phyloP scores from a whole-genome alignment of 768 basidiomycete species.

The Pholiota molesta region DNA sequence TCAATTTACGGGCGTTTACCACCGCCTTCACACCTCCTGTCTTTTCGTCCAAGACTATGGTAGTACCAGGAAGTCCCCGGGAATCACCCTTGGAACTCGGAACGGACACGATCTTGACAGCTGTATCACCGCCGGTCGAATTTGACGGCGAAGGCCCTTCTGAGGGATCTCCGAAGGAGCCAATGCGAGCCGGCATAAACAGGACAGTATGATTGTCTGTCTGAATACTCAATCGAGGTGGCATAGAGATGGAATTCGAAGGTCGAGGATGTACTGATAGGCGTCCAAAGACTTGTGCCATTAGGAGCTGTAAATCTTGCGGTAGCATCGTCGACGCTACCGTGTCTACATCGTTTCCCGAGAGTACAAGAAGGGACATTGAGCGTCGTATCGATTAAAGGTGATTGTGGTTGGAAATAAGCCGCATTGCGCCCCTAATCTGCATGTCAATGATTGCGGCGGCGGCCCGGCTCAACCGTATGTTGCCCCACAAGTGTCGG shows the following conservation, averaged over 20 bases:
- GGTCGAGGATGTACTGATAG: constrained; percentile 29
- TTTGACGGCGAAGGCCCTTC: background rate
- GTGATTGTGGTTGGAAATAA: background rate
- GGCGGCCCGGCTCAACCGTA: too few species aligned
- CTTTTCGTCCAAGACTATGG: constrained; percentile 71
- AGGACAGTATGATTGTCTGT: constrained; percentile 61
- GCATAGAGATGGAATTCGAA: background rate
- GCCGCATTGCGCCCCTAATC: background rate
- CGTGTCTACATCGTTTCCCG: constrained; percentile 56
- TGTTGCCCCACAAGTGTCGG: too few species aligned
- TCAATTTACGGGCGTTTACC: constrained; percentile 77
- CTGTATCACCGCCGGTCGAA: constrained; percentile 44
- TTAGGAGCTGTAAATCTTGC: constrained; percentile 51
- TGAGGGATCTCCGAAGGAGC: constrained; percentile 11
- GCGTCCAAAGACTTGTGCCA: constrained; percentile 58
- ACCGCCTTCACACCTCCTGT: constrained; percentile 74
- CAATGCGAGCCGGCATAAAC: constrained; percentile 83
- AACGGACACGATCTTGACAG: constrained; percentile 83
- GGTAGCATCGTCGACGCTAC: constrained; percentile 50
- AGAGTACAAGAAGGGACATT: constrained; percentile 64
- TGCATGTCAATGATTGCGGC: too few species aligned
- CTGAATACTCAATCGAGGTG: constrained; percentile 35
- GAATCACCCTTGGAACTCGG: constrained; percentile 47
- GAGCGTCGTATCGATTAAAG: background rate
- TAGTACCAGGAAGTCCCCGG: constrained; percentile 75